A percentile compares a stretch with the other conserved stretches of the same genome.
Evolutionary conservation across 495 filamentous ascomycete species (phyloP).

Genomic region (Tuber brumale): DNA sequence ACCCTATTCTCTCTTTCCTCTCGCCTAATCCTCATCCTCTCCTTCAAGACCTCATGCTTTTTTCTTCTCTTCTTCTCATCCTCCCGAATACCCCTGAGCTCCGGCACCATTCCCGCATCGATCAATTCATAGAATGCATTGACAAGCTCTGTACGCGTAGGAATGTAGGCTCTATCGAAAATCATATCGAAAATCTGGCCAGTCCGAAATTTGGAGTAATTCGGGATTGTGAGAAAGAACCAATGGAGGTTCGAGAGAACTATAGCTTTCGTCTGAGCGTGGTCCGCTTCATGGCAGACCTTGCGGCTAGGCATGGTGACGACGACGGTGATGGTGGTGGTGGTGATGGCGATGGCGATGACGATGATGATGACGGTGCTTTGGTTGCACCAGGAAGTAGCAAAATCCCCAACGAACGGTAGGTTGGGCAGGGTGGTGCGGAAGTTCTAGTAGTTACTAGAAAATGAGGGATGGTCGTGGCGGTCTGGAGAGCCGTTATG

Average conservation of each 20-base stretch:
- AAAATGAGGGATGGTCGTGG: not conserved
- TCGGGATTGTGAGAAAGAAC: not conserved
- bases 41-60: not conserved
- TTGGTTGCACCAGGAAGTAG: not conserved
- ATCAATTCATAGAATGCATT: constrained; percentile 21
- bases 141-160: not conserved
- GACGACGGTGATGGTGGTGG: not conserved
- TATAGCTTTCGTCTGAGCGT: not conserved
- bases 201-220: not conserved
- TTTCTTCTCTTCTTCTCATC: not conserved
- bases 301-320: not conserved
- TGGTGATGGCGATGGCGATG: not conserved
- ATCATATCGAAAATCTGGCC: not conserved
- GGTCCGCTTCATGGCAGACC: not conserved
- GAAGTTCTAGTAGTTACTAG: not conserved
- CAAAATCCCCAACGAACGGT: not conserved
- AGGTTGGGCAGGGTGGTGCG: not conserved
- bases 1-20: not conserved
- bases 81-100: constrained; percentile 15
- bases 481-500: not conserved
- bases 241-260: not conserved
- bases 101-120: constrained; percentile 15
- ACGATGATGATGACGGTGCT: not conserved
- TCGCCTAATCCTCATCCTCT: not conserved
- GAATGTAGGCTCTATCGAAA: not conserved